Conservation (phyloP, 257 asterid species). For the Fraxinus americana region DNA sequence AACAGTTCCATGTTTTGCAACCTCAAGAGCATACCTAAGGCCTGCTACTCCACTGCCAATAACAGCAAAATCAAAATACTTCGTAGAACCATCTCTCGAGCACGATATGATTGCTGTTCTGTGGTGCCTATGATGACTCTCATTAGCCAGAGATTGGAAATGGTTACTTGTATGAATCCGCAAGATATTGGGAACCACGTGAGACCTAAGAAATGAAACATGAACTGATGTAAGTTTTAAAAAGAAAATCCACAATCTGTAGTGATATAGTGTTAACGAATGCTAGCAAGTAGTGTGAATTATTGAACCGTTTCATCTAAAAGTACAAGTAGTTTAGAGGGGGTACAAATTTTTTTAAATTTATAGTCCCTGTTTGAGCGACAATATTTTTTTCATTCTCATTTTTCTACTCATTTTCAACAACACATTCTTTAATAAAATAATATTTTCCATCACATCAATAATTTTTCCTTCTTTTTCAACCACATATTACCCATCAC, state of each 20-base stretch:
- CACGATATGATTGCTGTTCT: conserved; percentile 45
- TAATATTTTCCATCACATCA: too few species aligned
- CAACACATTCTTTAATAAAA: too few species aligned
- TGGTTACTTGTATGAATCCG: conserved; percentile 31
- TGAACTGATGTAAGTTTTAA: conserved; percentile 9
- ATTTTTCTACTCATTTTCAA: too few species aligned
- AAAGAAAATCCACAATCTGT: background rate
- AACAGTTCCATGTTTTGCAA: conserved; percentile 85
- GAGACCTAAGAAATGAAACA: conserved; percentile 56
- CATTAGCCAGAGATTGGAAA: conserved; percentile 35
- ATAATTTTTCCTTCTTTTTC: too few species aligned
- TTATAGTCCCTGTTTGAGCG: too few species aligned
- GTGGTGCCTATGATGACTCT: conserved; percentile 33
- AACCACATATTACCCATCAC: too few species aligned
- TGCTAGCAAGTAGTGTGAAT: background rate
- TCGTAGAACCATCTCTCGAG: conserved; percentile 61
- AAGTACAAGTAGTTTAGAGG: background rate
- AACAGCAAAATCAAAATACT: conserved; percentile 81
- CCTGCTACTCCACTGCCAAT: conserved; percentile 99
- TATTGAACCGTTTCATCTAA: background rate
- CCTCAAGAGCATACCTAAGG: conserved; percentile 98
- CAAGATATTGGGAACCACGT: conserved; percentile 50
- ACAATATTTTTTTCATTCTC: too few species aligned
- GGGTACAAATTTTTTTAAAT: background rate
- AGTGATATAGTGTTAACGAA: background rate